phyloP scores from a whole-genome alignment of 805 yeast species.

The Wickerhamomyces ciferrii region DNA sequence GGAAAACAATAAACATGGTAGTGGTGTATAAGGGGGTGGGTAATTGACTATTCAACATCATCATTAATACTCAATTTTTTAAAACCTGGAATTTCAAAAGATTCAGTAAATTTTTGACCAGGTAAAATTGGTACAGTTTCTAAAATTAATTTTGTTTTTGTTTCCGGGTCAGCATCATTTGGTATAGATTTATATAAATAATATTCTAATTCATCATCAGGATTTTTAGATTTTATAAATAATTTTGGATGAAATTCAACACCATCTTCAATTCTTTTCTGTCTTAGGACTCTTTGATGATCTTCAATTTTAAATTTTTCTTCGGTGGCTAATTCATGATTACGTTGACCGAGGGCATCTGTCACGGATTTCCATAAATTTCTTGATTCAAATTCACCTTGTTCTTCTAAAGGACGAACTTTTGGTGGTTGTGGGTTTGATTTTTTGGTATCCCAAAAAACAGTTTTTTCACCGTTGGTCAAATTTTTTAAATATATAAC shows the following conservation, averaged over 20 bases:
- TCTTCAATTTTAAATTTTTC: slow-evolving; percentile 87
- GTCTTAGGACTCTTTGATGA: slow-evolving; percentile 72
- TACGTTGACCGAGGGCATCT: slow-evolving; percentile 70
- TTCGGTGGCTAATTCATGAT: slow-evolving; percentile 81
- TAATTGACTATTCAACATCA: not conserved
- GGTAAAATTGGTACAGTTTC: slow-evolving; percentile 77
- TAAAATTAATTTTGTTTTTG: slow-evolving; percentile 50
- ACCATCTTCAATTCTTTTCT: slow-evolving; percentile 71
- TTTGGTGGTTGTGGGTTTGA: slow-evolving; percentile 53
- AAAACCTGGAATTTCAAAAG: slow-evolving; percentile 65
- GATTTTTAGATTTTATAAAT: slow-evolving; percentile 46
- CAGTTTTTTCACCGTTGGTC: slow-evolving; percentile 40
- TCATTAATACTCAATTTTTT: slow-evolving; percentile 33
- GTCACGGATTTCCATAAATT: slow-evolving; percentile 79
- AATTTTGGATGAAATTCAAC: slow-evolving; percentile 76
- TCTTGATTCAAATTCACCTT: slow-evolving; percentile 77
- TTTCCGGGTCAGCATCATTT: slow-evolving; percentile 42
- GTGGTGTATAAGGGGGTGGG: too few relatives aligned
- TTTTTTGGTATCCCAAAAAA: slow-evolving; percentile 56
- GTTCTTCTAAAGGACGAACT: slow-evolving; percentile 76
- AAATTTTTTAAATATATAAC: slow-evolving; percentile 62
- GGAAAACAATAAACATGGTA: too few relatives aligned
- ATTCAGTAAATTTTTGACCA: slow-evolving; percentile 64
- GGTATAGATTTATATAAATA: slow-evolving; percentile 61
- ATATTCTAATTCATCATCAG: slow-evolving; percentile 50